phyloP scores from a whole-genome alignment of 2,329 filamentous ascomycete genomes.

The Aspergillus sp. region DNA sequence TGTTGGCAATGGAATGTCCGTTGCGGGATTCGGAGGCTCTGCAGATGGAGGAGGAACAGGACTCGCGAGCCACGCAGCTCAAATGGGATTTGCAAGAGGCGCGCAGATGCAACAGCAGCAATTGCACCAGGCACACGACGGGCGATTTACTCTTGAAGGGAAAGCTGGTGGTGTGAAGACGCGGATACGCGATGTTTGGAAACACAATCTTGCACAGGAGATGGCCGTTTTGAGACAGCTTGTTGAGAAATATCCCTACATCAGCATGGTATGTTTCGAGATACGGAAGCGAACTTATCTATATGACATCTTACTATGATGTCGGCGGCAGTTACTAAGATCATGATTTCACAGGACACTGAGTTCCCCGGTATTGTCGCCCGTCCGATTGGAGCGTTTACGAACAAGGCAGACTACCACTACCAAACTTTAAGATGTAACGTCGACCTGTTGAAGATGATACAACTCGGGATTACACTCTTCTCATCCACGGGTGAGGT shows the following conservation, averaged over 20 bases:
- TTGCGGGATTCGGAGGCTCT: constrained; percentile 55
- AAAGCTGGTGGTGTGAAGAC: constrained; percentile 64
- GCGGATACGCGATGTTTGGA: constrained; percentile 95
- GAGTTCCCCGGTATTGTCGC: constrained; percentile 98
- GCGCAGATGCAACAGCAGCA: constrained; percentile 63
- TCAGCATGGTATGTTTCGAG: constrained; percentile 78
- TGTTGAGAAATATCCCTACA: constrained; percentile 89
- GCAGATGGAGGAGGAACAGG: constrained; percentile 65
- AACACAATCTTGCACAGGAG: constrained; percentile 85
- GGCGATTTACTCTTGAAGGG: constrained; percentile 54
- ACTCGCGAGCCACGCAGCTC: constrained; percentile 80
- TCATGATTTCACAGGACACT: constrained; percentile 66
- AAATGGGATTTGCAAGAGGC: constrained; percentile 82
- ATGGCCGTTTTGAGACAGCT: constrained; percentile 80
- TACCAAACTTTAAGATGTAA: constrained; percentile 97
- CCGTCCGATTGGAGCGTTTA: constrained; percentile 89
- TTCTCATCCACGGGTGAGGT: constrained; percentile 90
- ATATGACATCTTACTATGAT: neutral
- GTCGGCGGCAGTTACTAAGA: neutral
- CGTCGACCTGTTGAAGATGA: constrained; percentile 95
- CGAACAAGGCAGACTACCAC: constrained; percentile 95
- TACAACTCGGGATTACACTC: constrained; percentile 91
- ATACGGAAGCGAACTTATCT: neutral
- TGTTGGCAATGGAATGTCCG: constrained; percentile 57
- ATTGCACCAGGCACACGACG: constrained; percentile 50